phyloP scores from a whole-genome alignment of 305 asterid species.

The Fraxinus dipetala region DNA sequence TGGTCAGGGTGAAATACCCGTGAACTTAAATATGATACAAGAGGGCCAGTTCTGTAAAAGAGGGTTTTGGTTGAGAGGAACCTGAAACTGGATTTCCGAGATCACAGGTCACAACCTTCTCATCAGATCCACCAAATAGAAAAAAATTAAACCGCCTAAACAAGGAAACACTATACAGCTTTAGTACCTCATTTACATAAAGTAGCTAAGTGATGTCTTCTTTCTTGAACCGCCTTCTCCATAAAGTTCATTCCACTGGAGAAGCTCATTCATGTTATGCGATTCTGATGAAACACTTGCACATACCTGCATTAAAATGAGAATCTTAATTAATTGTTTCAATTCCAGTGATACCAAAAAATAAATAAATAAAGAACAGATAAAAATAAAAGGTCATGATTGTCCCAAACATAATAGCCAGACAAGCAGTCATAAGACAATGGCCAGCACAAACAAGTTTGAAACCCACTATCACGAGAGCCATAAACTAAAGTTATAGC shows the following conservation, averaged over 20 bases:
- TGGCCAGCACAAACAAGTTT: not conserved
- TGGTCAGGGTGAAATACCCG: constrained; percentile 16
- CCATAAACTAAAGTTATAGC: not conserved
- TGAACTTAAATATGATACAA: constrained; percentile 36
- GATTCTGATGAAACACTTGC: constrained; percentile 76
- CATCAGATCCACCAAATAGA: not conserved
- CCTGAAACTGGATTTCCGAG: constrained; percentile 37
- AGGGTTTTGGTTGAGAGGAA: constrained; percentile 25
- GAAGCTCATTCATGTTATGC: constrained; percentile 60
- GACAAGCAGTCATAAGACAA: not conserved
- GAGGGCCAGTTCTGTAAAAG: constrained; percentile 2
- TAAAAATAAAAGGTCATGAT: not conserved
- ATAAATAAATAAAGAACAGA: not conserved
- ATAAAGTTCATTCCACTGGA: constrained; percentile 69
- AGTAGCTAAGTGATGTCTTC: constrained; percentile 66
- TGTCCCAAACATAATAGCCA: not conserved
- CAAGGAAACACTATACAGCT: constrained; percentile 21
- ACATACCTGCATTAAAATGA: constrained; percentile 48
- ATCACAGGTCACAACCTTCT: constrained; percentile 25
- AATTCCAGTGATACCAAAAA: not conserved
- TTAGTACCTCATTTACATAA: constrained; percentile 44
- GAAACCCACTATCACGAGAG: not conserved
- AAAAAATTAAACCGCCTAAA: constrained; percentile 4
- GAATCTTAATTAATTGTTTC: not conserved
- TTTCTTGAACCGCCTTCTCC: constrained; percentile 80